These are phyloP conservation scores for Pseudocercospora fijiensis DNA, from an alignment of 2,329 filamentous ascomycete genomes.

Conservation along the genomic window DNA sequence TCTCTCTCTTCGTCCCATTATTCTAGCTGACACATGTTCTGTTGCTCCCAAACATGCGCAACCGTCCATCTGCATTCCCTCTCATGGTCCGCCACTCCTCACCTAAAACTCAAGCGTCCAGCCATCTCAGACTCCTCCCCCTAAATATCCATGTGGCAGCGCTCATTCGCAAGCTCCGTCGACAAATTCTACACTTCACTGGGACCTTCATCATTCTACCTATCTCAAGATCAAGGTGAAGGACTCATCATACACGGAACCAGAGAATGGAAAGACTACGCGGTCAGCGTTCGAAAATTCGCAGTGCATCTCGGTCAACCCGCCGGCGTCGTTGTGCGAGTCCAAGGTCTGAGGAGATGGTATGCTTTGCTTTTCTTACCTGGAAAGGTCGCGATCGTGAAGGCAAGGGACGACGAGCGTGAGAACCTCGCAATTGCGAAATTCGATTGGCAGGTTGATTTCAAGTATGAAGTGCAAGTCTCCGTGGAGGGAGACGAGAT, in stretches of 20 bases:
- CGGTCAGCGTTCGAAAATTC: neutral
- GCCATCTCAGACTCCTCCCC: neutral
- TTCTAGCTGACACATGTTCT: too few relatives aligned
- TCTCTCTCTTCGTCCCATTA: too few relatives aligned
- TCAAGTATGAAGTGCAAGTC: neutral
- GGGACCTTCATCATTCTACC: neutral
- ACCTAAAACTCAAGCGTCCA: neutral
- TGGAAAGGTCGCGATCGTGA: neutral
- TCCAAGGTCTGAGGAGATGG: constrained; percentile 5
- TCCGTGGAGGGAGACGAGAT: neutral
- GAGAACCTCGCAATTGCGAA: neutral
- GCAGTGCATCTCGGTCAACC: neutral
- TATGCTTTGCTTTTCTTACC: constrained; percentile 1
- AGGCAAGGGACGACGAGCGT: neutral
- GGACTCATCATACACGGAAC: neutral
- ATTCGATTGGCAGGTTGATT: neutral
- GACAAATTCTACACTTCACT: constrained; percentile 1
- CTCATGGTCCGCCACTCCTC: neutral
- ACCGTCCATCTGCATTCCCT: neutral
- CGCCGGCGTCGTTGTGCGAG: neutral
- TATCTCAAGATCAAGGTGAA: neutral
- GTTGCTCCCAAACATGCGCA: neutral
- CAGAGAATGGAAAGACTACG: constrained; percentile 2
- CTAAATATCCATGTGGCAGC: neutral
- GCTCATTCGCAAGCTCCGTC: neutral